These are phyloP conservation scores for Apiospora koreana DNA, from an alignment of 2,329 filamentous ascomycete species.

Conservation along the genomic window DNA sequence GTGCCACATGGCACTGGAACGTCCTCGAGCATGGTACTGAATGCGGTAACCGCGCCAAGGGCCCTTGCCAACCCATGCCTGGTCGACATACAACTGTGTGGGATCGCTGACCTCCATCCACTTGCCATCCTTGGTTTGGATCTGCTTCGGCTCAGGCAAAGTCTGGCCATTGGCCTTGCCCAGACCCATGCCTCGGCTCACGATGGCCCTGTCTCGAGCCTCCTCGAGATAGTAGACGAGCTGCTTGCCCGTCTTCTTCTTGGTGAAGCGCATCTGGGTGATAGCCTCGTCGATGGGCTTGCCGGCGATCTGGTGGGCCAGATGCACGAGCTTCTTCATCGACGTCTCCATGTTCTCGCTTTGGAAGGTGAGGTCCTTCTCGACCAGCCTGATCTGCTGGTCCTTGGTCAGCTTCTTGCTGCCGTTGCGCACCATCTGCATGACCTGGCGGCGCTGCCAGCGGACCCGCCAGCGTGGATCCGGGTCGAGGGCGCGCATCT, in stretches of 20 bases:
- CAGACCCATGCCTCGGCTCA: conserved; percentile 82
- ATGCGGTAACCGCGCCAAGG: conserved; percentile 56
- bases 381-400: conserved; percentile 67
- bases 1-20: conserved; percentile 66
- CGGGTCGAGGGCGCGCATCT: conserved; percentile 71
- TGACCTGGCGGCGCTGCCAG: conserved; percentile 84
- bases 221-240: conserved; percentile 77
- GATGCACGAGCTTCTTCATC: conserved; percentile 85
- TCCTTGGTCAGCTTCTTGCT: conserved; percentile 66
- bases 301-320: conserved; percentile 86
- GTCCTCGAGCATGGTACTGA: conserved; percentile 76
- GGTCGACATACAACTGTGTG: conserved; percentile 83
- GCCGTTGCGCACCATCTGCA: conserved; percentile 68
- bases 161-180: conserved; percentile 43
- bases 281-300: conserved; percentile 95
- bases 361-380: conserved; percentile 57
- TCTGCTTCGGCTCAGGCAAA: conserved; percentile 51
- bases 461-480: conserved; percentile 68
- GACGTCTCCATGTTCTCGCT: conserved; percentile 79
- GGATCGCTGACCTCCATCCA: conserved; percentile 71
- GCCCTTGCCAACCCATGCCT: conserved; percentile 89
- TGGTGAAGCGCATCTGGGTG: conserved; percentile 90
- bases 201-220: conserved; percentile 79
- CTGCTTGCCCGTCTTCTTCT: conserved; percentile 87
- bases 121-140: conserved; percentile 75